These are phyloP conservation scores for Discostella stelligera DNA, from an alignment of 352 stramenopile genomes.

Conservation along the genomic window DNA sequence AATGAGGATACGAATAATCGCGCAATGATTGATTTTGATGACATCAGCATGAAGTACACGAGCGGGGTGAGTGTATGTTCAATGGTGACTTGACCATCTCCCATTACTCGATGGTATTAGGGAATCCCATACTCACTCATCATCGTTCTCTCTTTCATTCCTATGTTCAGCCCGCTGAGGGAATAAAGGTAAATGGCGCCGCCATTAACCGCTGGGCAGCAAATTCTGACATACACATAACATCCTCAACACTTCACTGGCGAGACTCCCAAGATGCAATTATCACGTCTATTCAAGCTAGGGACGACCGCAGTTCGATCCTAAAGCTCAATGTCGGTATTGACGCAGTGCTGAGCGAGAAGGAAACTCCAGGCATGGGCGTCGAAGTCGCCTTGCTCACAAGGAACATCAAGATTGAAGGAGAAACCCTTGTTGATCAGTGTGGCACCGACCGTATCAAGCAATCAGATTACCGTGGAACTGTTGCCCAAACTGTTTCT, in stretches of 20 bases:
- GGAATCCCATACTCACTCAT: conserved; percentile 1
- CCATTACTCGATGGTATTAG: conserved; percentile 3
- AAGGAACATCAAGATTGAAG: conserved; percentile 61
- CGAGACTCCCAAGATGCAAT: conserved; percentile 38
- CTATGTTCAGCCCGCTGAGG: conserved; percentile 36
- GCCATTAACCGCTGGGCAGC: conserved; percentile 35
- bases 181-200: conserved; percentile 21
- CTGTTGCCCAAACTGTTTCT: conserved; percentile 6
- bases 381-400: conserved; percentile 52
- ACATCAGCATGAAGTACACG: conserved; percentile 49
- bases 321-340: conserved; percentile 43
- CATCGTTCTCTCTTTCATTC: background rate
- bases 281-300: conserved; percentile 20
- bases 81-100: background rate
- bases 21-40: conserved; percentile 51
- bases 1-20: conserved; percentile 18
- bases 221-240: conserved; percentile 54
- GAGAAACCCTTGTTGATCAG: background rate
- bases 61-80: conserved; percentile 45
- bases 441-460: conserved; percentile 14
- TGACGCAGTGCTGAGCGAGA: conserved; percentile 32
- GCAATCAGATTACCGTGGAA: conserved; percentile 33
- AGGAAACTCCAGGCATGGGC: conserved; percentile 40
- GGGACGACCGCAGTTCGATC: conserved; percentile 21
- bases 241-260: conserved; percentile 43